These are phyloP conservation scores for Epicoccum sorghinum DNA, from an alignment of 2,329 filamentous ascomycete genomes.

Conservation along the genomic window DNA sequence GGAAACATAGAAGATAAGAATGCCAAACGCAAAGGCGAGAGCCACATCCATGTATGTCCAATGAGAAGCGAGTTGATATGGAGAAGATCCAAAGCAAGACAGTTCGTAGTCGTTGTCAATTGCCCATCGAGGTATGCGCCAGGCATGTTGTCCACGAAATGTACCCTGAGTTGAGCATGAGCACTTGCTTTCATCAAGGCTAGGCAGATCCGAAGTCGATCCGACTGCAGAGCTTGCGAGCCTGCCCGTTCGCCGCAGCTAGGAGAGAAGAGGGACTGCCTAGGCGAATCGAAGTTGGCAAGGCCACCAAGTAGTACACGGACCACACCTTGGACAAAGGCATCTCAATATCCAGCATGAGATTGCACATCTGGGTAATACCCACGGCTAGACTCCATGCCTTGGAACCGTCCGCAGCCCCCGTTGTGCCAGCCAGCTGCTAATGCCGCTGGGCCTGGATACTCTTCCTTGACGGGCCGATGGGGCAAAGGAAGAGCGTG, in stretches of 20 bases:
- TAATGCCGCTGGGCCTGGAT: conserved; percentile 38
- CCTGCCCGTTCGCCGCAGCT: too few species aligned
- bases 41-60: conserved; percentile 2
- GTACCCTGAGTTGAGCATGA: too few species aligned
- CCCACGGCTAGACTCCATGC: conserved; percentile 54
- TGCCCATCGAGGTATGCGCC: neutral
- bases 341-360: conserved; percentile 46
- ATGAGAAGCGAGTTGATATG: neutral
- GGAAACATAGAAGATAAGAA: conserved; percentile 12
- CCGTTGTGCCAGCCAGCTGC: conserved; percentile 46
- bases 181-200: too few species aligned
- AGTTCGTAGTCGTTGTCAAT: too few species aligned
- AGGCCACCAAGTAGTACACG: too few species aligned
- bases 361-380: conserved; percentile 54
- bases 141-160: neutral
- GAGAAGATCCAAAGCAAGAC: too few species aligned
- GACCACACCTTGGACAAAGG: neutral
- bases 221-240: too few species aligned
- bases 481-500: conserved; percentile 40
- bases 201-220: too few species aligned
- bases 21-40: conserved; percentile 4
- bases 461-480: conserved; percentile 53
- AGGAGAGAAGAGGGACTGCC: too few species aligned
- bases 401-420: conserved; percentile 53
- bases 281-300: too few species aligned